Evolutionary conservation across 345 rosid genomes (phyloP).

Genomic region (Theobroma cacao): DNA sequence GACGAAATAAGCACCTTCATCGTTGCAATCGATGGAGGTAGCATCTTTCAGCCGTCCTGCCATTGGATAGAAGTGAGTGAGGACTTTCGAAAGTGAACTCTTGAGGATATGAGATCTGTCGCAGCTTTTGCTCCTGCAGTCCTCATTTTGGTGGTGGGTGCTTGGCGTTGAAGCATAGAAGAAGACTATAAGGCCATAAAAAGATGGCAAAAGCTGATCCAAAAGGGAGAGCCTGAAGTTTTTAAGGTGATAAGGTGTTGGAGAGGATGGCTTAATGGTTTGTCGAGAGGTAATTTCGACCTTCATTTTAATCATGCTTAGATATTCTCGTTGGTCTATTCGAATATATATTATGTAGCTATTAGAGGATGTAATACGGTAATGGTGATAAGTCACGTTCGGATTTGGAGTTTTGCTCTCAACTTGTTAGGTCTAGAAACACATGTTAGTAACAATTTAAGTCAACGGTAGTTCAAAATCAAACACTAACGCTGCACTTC

Average conservation of each 20-base stretch:
- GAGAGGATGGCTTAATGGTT: not conserved
- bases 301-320: not conserved
- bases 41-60: not conserved
- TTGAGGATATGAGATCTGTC: not conserved
- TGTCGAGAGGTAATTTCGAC: not conserved
- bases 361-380: not conserved
- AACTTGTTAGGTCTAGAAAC: not conserved
- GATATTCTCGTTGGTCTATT: not conserved
- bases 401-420: not conserved
- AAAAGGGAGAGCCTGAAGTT: not conserved
- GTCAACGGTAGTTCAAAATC: not conserved
- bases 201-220: not conserved
- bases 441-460: not conserved
- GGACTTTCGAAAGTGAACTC: not conserved
- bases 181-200: not conserved
- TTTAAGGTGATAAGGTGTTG: not conserved
- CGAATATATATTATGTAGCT: not conserved
- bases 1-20: conserved; percentile 1
- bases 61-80: not conserved
- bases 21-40: not conserved
- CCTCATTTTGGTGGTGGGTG: not conserved
- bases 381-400: not conserved
- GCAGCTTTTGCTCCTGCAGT: not conserved
- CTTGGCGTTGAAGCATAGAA: not conserved
- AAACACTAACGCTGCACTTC: not conserved